These are phyloP conservation scores for Xerocomellus amylosporus DNA, from an alignment of 768 basidiomycete genomes.

Conservation along the genomic window DNA sequence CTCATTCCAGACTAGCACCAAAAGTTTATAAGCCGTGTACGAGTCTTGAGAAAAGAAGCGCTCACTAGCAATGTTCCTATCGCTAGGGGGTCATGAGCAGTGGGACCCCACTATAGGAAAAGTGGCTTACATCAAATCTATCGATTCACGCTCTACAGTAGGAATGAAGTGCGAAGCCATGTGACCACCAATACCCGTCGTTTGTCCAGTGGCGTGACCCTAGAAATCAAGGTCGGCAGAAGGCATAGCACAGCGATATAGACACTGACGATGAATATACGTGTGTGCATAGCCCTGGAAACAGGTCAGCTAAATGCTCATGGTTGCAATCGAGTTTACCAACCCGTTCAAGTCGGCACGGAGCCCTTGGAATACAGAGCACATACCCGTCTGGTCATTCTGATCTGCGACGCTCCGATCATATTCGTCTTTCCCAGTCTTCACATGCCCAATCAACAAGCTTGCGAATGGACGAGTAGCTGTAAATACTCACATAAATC, in stretches of 20 bases:
- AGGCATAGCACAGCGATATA: not conserved
- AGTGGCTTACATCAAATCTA: not conserved
- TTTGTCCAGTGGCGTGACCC: conserved; percentile 22
- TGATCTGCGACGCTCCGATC: not conserved
- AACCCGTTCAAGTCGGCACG: conserved; percentile 10
- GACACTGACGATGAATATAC: conserved; percentile 72
- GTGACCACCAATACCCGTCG: not conserved
- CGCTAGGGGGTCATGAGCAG: not conserved
- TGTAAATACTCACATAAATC: not conserved
- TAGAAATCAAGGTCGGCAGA: not conserved
- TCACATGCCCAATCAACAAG: not conserved
- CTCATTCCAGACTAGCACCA: not conserved
- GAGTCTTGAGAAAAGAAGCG: no score
- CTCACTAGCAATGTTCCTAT: not conserved
- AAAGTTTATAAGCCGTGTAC: no score
- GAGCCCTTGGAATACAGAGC: conserved; percentile 7
- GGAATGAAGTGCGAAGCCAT: not conserved
- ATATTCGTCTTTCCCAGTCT: conserved; percentile 9
- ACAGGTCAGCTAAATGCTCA: not conserved
- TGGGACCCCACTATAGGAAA: not conserved
- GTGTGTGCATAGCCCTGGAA: conserved; percentile 55
- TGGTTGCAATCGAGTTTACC: not conserved
- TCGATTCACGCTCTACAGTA: not conserved
- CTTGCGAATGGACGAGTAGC: not conserved
- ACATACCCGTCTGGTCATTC: not conserved